A percentile compares a stretch with the other conserved stretches of the same genome.
Conservation (phyloP, 2,329 filamentous ascomycete genomes). For the Niveomyces coronatus region DNA sequence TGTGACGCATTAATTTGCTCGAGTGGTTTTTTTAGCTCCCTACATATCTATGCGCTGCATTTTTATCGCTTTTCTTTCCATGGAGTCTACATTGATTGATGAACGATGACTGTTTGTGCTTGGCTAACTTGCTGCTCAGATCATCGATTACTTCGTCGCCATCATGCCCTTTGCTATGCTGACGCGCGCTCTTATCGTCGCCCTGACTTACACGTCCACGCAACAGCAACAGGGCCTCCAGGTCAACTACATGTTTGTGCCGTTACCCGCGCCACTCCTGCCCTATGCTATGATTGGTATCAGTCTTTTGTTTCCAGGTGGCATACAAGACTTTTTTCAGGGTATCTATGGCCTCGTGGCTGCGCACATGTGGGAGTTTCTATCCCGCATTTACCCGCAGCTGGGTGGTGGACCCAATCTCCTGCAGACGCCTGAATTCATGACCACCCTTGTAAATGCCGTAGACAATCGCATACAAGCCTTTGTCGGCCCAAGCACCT, state of each 20-base stretch:
- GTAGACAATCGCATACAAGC: slow-evolving; percentile 3
- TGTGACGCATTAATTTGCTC: slow-evolving; percentile 45
- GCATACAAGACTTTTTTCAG: slow-evolving; percentile 44
- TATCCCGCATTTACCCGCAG: slow-evolving; percentile 77
- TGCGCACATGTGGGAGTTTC: slow-evolving; percentile 83
- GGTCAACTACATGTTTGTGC: slow-evolving; percentile 71
- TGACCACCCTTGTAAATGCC: slow-evolving; percentile 56
- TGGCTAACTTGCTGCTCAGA: slow-evolving; percentile 12
- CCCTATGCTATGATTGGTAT: slow-evolving; percentile 72
- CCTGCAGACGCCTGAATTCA: slow-evolving; percentile 61
- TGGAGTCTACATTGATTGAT: slow-evolving; percentile 10
- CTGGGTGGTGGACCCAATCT: slow-evolving; percentile 76
- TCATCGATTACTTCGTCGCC: slow-evolving; percentile 21
- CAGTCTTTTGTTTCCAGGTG: slow-evolving; percentile 55
- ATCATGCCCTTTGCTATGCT: slow-evolving; percentile 33
- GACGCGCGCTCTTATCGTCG: slow-evolving; percentile 59
- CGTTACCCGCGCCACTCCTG: slow-evolving; percentile 69
- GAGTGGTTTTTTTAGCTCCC: slow-evolving; percentile 52
- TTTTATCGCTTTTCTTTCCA: slow-evolving; percentile 4
- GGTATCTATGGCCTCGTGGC: slow-evolving; percentile 73
- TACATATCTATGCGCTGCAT: slow-evolving; percentile 36
- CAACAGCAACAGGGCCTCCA: slow-evolving; percentile 75
- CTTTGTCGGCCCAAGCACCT: background rate
- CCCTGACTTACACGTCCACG: slow-evolving; percentile 71
- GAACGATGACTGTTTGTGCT: background rate